Conservation (phyloP, 2,329 filamentous ascomycete genomes). For the Microdochium bolleyi region DNA sequence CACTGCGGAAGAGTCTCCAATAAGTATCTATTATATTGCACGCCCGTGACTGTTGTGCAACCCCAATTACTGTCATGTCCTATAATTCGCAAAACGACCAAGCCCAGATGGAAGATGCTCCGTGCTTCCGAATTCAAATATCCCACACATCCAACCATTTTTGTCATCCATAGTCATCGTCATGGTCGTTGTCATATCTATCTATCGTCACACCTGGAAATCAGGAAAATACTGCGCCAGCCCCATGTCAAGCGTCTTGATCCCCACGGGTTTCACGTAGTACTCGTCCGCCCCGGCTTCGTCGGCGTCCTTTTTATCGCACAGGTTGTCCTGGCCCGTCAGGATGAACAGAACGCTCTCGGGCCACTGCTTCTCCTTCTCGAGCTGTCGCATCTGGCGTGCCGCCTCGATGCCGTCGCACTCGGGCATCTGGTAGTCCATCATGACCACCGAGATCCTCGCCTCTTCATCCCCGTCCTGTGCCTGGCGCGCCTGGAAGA, state of each 20-base stretch:
- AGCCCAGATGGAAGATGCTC: too few relatives aligned
- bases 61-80: too few relatives aligned
- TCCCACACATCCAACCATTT: too few relatives aligned
- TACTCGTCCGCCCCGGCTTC: slow-evolving; percentile 3
- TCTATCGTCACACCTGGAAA: neutral
- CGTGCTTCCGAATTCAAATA: too few relatives aligned
- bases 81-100: too few relatives aligned
- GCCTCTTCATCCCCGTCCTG: slow-evolving; percentile 1
- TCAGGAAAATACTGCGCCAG: slow-evolving; percentile 1
- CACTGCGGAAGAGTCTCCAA: too few relatives aligned
- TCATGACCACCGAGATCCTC: slow-evolving; percentile 30
- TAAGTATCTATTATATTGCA: too few relatives aligned
- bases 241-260: slow-evolving; percentile 1
- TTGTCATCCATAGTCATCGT: too few relatives aligned
- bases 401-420: slow-evolving; percentile 29
- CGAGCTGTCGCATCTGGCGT: slow-evolving; percentile 24
- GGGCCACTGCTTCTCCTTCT: slow-evolving; percentile 12
- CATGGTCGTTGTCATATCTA: too few relatives aligned
- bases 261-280: slow-evolving; percentile 2
- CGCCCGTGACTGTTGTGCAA: too few relatives aligned
- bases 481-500: slow-evolving; percentile 14
- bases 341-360: slow-evolving; percentile 7
- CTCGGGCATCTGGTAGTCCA: slow-evolving; percentile 35
- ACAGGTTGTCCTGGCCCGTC: slow-evolving; percentile 16
- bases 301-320: neutral